These are phyloP conservation scores for Malassezia vespertilionis DNA, from an alignment of 1,284 basidiomycete species.

Conservation along the genomic window DNA sequence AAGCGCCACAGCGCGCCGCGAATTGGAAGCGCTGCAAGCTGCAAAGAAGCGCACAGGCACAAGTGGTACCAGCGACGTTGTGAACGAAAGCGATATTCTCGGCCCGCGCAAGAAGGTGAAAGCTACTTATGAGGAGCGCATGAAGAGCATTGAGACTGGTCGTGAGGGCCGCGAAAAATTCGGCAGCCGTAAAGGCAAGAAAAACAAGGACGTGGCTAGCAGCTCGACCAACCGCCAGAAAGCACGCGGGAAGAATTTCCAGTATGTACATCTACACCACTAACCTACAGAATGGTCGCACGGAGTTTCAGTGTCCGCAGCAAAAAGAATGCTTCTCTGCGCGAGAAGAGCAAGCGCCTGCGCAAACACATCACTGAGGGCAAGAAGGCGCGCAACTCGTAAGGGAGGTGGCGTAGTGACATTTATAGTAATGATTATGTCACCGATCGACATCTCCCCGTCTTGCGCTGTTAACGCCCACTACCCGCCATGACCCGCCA, in stretches of 20 bases:
- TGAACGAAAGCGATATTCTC: slow-evolving; percentile 56
- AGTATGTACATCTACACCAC: slow-evolving; percentile 9
- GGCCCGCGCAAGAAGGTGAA: slow-evolving; percentile 90
- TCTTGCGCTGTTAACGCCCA: no score
- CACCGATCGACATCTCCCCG: no score
- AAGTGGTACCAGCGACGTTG: slow-evolving; percentile 39
- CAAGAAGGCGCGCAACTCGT: slow-evolving; percentile 33
- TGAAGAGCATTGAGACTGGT: slow-evolving; percentile 81
- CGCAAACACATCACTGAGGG: slow-evolving; percentile 38
- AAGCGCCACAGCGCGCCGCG: slow-evolving; percentile 23
- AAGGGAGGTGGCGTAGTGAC: no score
- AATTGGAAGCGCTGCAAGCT: slow-evolving; percentile 57
- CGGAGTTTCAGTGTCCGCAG: slow-evolving; percentile 37
- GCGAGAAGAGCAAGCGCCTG: slow-evolving; percentile 37
- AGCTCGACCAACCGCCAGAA: slow-evolving; percentile 39
- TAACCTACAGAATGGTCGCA: slow-evolving; percentile 25
- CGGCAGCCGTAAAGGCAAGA: slow-evolving; percentile 52
- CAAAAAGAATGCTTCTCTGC: slow-evolving; percentile 40
- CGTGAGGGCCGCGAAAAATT: slow-evolving; percentile 93
- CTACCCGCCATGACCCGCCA: no score
- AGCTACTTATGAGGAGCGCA: slow-evolving; percentile 83
- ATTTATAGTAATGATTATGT: no score
- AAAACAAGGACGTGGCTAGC: slow-evolving; percentile 39
- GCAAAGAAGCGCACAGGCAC: slow-evolving; percentile 55
- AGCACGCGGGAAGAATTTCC: slow-evolving; percentile 41